Base-by-base conservation (phyloP, 2,329 filamentous ascomycete species). In the Fusarium pseudograminearum region DNA sequence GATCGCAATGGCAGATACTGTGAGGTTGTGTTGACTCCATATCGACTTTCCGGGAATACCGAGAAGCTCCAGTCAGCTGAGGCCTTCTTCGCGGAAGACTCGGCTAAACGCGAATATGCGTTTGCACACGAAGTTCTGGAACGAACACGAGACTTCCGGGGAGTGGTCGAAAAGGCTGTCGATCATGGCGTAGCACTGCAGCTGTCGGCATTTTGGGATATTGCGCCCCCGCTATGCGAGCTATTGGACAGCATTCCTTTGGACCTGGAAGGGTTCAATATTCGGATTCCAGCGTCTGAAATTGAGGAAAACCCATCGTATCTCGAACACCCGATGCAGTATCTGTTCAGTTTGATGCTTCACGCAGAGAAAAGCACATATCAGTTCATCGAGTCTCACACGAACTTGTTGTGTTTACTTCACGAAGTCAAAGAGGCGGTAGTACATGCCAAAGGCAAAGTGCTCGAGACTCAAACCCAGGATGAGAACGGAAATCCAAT, bases 341-440 rank as follows among this genome's bases (percentile, higher is more conserved):
- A 99, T 78, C 86, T 99, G 0, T 96, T 94, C 78, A 91, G 90
- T 47, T 83, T 98, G 26, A 85, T 99, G 11, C 87, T 90, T 8
- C 95, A 98, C 75, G 91, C 94, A 0, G 93, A 97, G 78, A 97
- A 96, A 82, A 94, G 91, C 73, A 95, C 93, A 11, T 97, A 97
- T 76, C 96, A 98, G 78, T 98, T 97, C 80, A 98, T 98, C 75
- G 96, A 98, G 82, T 92, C 90, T 9, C 95, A 98, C 82, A 95
- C 90, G 31, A 98, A 98, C 76, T 83, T 98, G 34, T 85, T 97
- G 26, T 98, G 95, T 76, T 84, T 98, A 38, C 81, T 97, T 59
- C 96, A 98, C 75, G 94, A 98, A 80, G 93, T 97, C 55, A 93
- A 93, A 76, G 93, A 92, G 56, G 90, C 90, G 0, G 89, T 93